Base-by-base conservation (phyloP, 176 grass and related monocot genomes). In the Phragmites australis region DNA sequence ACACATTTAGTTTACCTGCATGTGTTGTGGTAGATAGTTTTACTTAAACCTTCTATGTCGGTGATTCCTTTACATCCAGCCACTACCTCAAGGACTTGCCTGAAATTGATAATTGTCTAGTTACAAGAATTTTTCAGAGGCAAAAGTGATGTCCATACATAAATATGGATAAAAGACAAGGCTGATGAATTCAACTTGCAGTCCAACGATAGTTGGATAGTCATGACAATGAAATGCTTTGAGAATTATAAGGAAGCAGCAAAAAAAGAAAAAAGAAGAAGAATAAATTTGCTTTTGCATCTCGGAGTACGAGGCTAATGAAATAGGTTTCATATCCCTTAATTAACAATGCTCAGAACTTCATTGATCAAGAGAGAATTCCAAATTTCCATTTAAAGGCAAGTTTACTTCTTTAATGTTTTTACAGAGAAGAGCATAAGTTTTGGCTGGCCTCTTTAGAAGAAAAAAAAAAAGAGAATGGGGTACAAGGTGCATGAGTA, bases 11-110 rank as follows among this genome's bases (percentile, higher is more conserved):
- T 29, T 85, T 81, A 94, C 95, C 86, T 94, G 92, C 92, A 93
- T n/a, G 95, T 98, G 81, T 98, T 98, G 45, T 91, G 90, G 83
- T 94, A 94, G 22, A 98, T 50, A 74, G 87, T 86, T 88, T 92
- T 98, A 80, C 95, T 91, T 37, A 98, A 69, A 64, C 80, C 73
- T 43, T 91, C 90, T 87, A 91, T 73, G 81, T 98, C 95, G 62
- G 83, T 40, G 66, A 94, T 93, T 77, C 86, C 90, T 94, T 98
- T 94, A 81, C 85, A 89, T 83, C 90, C 90, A 87, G 90, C 88
- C 0, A 98, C 84, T 69, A 94, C 88, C 71, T 98, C 95, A 71
- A 98, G 81, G 42, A 94, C 95, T 94, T 98, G 95, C 82, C 95
- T 98, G 83, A 31, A 67, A 78, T 44, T 3, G 40, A 49, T 41